Conservation (phyloP, 2,329 filamentous ascomycete species). For the Aspergillus sp. region DNA sequence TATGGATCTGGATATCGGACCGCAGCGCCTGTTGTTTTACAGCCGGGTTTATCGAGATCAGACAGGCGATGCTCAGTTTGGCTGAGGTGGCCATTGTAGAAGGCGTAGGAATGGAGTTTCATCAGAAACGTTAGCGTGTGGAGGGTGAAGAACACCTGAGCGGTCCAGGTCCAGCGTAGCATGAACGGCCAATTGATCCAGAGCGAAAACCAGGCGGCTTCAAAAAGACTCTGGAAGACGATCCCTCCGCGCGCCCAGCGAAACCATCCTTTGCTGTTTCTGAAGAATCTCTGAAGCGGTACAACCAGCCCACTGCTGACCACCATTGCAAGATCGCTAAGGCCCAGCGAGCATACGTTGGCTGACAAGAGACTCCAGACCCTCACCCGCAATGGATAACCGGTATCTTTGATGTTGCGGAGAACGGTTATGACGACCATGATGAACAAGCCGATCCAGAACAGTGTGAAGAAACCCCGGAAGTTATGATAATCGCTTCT, state of each 20-base stretch:
- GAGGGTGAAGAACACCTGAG: slow-evolving; percentile 87
- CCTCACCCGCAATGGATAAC: slow-evolving; percentile 70
- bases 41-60: slow-evolving; percentile 69
- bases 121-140: slow-evolving; percentile 88
- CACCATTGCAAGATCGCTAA: slow-evolving; percentile 82
- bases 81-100: slow-evolving; percentile 92
- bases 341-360: slow-evolving; percentile 76
- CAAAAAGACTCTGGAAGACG: slow-evolving; percentile 71
- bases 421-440: slow-evolving; percentile 95
- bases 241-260: slow-evolving; percentile 73
- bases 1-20: slow-evolving; percentile 62
- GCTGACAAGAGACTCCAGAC: slow-evolving; percentile 84
- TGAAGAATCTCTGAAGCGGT: slow-evolving; percentile 61
- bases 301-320: slow-evolving; percentile 61
- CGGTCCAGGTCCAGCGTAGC: slow-evolving; percentile 89
- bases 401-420: slow-evolving; percentile 88
- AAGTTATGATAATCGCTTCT: slow-evolving; percentile 89
- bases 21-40: slow-evolving; percentile 54
- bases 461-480: slow-evolving; percentile 92
- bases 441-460: slow-evolving; percentile 94
- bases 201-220: slow-evolving; percentile 65
- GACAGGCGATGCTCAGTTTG: slow-evolving; percentile 74
- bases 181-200: slow-evolving; percentile 82
- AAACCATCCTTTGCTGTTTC: slow-evolving; percentile 47
- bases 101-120: slow-evolving; percentile 99